Evolutionary conservation across 306 rosid species (phyloP).

Genomic region (Comarum palustre): DNA sequence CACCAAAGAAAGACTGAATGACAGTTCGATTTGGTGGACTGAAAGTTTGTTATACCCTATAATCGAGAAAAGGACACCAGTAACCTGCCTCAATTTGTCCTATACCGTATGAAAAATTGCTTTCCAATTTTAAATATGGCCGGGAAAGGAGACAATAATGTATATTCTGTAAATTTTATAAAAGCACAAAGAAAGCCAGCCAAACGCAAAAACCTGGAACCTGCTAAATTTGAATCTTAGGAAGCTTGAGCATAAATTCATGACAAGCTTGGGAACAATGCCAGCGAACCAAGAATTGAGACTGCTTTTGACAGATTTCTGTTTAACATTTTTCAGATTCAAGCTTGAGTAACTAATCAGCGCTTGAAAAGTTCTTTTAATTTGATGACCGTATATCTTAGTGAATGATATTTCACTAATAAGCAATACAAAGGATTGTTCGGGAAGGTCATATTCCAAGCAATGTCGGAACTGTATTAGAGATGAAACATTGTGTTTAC

Average conservation of each 20-base stretch:
- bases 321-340: background rate
- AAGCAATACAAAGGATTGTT: constrained; percentile 2
- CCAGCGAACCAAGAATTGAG: background rate
- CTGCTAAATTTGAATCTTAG: background rate
- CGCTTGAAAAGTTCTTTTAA: background rate
- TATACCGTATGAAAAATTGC: background rate
- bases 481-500: constrained; percentile 31
- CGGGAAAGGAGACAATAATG: background rate
- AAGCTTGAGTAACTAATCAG: background rate
- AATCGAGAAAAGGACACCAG: background rate
- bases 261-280: background rate
- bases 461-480: constrained; percentile 35
- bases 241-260: background rate
- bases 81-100: background rate
- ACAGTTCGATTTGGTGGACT: background rate
- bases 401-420: background rate
- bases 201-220: background rate
- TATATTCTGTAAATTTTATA: too few species aligned
- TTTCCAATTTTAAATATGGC: background rate
- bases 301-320: background rate
- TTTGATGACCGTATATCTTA: background rate
- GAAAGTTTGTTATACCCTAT: background rate
- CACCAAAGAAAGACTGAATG: background rate
- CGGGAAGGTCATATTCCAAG: constrained; percentile 38
- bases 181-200: background rate